Evolutionary conservation across 1,139 yeast genomes (phyloP).

Genomic region (Taphrina betulina): DNA sequence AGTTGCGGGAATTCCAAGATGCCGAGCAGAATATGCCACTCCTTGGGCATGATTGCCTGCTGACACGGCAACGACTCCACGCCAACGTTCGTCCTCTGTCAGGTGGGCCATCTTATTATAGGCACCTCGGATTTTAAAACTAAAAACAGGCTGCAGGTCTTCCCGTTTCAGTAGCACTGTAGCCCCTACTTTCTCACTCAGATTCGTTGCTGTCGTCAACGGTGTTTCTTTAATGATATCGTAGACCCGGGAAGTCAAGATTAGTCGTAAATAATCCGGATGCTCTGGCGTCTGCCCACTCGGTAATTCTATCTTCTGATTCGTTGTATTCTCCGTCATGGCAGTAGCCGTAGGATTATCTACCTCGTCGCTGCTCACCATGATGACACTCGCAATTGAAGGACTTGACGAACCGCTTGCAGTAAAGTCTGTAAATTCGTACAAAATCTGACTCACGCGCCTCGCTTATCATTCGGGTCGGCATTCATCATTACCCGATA

Average conservation of each 20-base stretch:
- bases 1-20: conserved; percentile 84
- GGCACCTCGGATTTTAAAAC: conserved; percentile 95
- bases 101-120: conserved; percentile 93
- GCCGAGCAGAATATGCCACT: conserved; percentile 86
- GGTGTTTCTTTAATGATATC: conserved; percentile 94
- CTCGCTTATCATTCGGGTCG: too few species aligned
- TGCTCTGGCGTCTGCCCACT: conserved; percentile 8
- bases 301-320: background rate
- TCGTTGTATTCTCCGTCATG: conserved; percentile 7
- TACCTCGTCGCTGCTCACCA: too few species aligned
- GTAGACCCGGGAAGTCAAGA: conserved; percentile 76
- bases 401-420: too few species aligned
- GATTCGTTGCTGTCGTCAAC: conserved; percentile 67
- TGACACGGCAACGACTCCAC: conserved; percentile 95
- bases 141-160: conserved; percentile 89
- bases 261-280: conserved; percentile 27
- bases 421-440: too few species aligned
- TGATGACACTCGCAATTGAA: too few species aligned
- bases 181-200: conserved; percentile 70
- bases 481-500: too few species aligned
- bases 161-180: conserved; percentile 81
- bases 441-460: background rate
- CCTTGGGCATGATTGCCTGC: conserved; percentile 99
- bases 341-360: background rate
- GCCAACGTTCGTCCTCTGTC: conserved; percentile 62